Conservation (phyloP, 2,329 filamentous ascomycete genomes). For the Diaporthe amygdali region DNA sequence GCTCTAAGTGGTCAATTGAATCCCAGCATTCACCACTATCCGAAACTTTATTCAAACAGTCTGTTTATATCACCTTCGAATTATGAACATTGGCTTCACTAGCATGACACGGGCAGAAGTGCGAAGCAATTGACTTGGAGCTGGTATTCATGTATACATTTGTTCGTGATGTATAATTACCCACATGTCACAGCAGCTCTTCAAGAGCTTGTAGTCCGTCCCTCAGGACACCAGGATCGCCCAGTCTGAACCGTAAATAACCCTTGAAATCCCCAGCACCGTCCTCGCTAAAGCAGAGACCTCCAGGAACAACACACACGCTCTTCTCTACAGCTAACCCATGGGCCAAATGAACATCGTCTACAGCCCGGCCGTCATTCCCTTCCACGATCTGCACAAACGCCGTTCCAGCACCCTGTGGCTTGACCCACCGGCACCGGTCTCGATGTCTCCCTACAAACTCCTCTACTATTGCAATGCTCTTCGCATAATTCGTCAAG, state of each 20-base stretch:
- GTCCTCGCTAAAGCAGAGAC: constrained; percentile 3
- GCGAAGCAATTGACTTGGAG: neutral
- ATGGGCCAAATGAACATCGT: neutral
- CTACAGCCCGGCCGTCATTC: neutral
- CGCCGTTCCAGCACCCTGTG: neutral
- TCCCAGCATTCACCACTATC: too few species aligned
- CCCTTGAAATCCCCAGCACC: neutral
- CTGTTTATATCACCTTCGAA: neutral
- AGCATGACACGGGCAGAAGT: neutral
- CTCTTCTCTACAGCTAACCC: neutral
- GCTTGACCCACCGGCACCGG: neutral
- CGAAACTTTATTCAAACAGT: neutral
- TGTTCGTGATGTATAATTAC: too few species aligned
- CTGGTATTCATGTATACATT: neutral
- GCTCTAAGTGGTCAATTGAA: too few species aligned
- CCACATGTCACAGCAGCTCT: neutral
- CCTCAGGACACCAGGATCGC: neutral
- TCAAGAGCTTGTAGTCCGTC: neutral
- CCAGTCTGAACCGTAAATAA: neutral
- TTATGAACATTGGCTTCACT: neutral
- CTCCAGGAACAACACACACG: constrained; percentile 4
- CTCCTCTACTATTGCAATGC: neutral
- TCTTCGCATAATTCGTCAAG: neutral
- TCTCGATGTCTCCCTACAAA: neutral
- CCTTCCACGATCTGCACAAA: neutral